Base-by-base conservation (phyloP, 805 yeast genomes). In the Ogataea pini region DNA sequence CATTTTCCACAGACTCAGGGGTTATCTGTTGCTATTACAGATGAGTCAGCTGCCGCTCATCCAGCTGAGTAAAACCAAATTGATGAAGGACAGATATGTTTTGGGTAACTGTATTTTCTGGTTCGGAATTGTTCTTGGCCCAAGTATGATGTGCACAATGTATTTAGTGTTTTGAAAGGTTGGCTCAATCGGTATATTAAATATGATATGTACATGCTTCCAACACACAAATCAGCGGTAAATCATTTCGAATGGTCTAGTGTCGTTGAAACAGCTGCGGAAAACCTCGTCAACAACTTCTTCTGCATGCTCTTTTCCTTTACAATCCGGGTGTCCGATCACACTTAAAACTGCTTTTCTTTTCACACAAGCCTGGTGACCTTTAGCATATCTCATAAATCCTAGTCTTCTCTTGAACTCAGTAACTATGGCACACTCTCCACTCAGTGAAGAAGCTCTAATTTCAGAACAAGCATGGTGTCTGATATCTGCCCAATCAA, bases 391-490 rank as follows among this genome's bases (percentile, higher is more conserved):
- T 49, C 63, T 57, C 60, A 63, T 60, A 33, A 58, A 46, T n/a
- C 67, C 67, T 1, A 52, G 36, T 48, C 57, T 56, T 45, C 62
- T 61, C 48, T 78, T 72, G 59, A 90, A 83, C 66, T 94, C 96
- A 58, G 86, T 87, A 80, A 85, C 79, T 58, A 92, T 82, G 24
- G 98, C 78, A 69, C 99, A 94, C 63, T 94, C 99, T 6, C 99
- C 99, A 62, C 96, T 86, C 18, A 94, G 73, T 56, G 89, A 84
- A 9, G 95, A 85, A 0, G 99, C 99, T 50, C 99, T 76, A 44
- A 94, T 89, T 67, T 94, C 99, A 1, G 97, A 85, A 66, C 99
- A 94, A 0, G 99, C 99, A 64, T 92, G 98, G 63, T 94, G 99
- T 60, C 82, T 80, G 62, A 94, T 71, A 66, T 92, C 81, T 47